These are phyloP conservation scores for Akanthomyces dipterigenus DNA, from an alignment of 2,329 filamentous ascomycete genomes.

Conservation along the genomic window DNA sequence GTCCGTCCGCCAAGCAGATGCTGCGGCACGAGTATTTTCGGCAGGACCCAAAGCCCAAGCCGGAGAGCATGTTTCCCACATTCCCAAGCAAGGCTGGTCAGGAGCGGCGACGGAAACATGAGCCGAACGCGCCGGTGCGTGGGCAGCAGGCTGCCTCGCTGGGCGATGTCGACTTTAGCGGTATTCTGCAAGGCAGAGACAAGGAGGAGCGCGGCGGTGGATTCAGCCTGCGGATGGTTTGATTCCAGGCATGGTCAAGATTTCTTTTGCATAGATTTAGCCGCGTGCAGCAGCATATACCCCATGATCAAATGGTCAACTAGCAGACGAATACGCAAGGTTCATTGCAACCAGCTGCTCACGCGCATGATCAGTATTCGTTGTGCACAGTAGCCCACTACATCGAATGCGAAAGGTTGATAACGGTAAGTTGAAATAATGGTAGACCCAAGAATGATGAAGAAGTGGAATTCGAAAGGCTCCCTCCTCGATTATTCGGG, in stretches of 20 bases:
- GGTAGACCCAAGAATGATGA: no score
- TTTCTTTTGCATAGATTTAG: neutral
- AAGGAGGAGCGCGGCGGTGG: constrained; percentile 60
- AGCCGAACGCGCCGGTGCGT: constrained; percentile 75
- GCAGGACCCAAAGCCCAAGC: constrained; percentile 86
- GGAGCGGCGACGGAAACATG: constrained; percentile 66
- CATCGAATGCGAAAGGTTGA: no score
- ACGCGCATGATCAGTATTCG: no score
- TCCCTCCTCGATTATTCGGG: no score
- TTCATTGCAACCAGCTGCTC: no score
- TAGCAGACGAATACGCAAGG: no score
- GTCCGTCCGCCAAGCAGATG: constrained; percentile 68
- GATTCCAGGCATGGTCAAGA: neutral
- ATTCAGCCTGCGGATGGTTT: constrained; percentile 57
- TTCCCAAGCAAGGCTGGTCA: constrained; percentile 93
- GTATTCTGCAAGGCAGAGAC: constrained; percentile 62
- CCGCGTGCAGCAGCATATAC: neutral
- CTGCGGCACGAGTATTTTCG: constrained; percentile 77
- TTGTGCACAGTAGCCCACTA: no score
- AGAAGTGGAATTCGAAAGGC: no score
- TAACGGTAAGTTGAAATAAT: no score
- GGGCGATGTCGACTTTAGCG: constrained; percentile 57
- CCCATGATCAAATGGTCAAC: neutral
- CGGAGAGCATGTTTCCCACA: constrained; percentile 88
- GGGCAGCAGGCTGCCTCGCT: constrained; percentile 58